A percentile compares a stretch with the other conserved stretches of the same genome.
These are phyloP conservation scores for Saturnispora bothae DNA, from an alignment of 805 yeast species.

Conservation along the genomic window DNA sequence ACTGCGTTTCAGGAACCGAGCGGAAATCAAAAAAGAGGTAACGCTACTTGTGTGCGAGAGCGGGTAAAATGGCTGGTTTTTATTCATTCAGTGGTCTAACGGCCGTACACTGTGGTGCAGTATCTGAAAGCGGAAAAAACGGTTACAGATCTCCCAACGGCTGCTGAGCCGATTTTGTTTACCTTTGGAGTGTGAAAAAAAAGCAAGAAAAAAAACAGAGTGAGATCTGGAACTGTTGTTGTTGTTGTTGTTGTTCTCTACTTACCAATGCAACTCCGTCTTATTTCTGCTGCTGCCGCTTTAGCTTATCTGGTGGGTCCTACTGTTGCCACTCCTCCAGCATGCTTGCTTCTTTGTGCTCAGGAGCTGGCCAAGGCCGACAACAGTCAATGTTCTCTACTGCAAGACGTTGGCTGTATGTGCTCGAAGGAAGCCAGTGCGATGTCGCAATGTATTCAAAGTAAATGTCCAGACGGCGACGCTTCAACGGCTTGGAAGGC, in stretches of 20 bases:
- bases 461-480: slow-evolving; percentile 57
- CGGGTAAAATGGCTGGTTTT: background rate
- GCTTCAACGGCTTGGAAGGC: slow-evolving; percentile 48
- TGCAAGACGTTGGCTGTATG: slow-evolving; percentile 59
- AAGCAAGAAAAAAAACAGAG: no score
- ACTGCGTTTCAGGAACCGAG: background rate
- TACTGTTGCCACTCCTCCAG: slow-evolving; percentile 66
- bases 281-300: slow-evolving; percentile 20
- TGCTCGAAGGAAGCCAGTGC: slow-evolving; percentile 47
- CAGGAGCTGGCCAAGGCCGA: slow-evolving; percentile 50
- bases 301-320: slow-evolving; percentile 32
- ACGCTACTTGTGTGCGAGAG: no score
- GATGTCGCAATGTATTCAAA: slow-evolving; percentile 52
- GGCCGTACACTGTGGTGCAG: no score
- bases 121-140: background rate
- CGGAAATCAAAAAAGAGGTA: no score
- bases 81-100: no score
- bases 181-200: no score
- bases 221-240: no score
- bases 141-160: no score
- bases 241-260: background rate
- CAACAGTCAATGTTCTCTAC: slow-evolving; percentile 38
- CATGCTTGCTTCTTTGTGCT: slow-evolving; percentile 85
- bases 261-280: slow-evolving; percentile 9
- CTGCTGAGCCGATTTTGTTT: no score